Conservation (phyloP, 257 asterid genomes). For the Salvia splendens region DNA sequence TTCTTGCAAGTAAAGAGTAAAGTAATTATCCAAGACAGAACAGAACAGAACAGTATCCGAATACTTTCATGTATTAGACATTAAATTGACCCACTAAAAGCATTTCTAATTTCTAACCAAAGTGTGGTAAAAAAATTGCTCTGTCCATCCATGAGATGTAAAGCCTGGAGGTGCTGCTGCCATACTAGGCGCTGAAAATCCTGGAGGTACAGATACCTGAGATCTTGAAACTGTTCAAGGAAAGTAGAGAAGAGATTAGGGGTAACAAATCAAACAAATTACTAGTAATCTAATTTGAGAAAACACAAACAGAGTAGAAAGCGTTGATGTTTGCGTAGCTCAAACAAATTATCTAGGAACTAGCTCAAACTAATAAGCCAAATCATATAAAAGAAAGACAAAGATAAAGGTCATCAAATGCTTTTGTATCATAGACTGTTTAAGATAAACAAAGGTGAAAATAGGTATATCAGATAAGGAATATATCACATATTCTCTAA, state of each 20-base stretch:
- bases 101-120: conserved; percentile 62
- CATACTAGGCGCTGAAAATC: conserved; percentile 72
- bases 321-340: neutral
- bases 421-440: neutral
- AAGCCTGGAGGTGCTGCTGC: conserved; percentile 95
- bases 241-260: conserved; percentile 16
- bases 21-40: conserved; percentile 5
- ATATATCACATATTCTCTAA: neutral
- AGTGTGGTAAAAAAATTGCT: conserved; percentile 44
- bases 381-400: neutral
- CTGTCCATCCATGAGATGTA: conserved; percentile 67
- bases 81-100: conserved; percentile 1
- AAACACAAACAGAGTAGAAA: neutral
- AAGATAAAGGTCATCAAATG: conserved; percentile 1
- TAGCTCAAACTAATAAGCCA: neutral
- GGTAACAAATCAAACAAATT: conserved; percentile 9
- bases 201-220: conserved; percentile 93
- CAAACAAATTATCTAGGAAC: conserved; percentile 1
- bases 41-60: too few species aligned
- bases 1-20: conserved; percentile 52
- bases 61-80: neutral
- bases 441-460: neutral
- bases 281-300: neutral
- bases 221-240: conserved; percentile 69
- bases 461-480: neutral